These are phyloP conservation scores for Limnomonas spitsbergensis DNA, from an alignment of 139 green algal genomes.

Conservation along the genomic window DNA sequence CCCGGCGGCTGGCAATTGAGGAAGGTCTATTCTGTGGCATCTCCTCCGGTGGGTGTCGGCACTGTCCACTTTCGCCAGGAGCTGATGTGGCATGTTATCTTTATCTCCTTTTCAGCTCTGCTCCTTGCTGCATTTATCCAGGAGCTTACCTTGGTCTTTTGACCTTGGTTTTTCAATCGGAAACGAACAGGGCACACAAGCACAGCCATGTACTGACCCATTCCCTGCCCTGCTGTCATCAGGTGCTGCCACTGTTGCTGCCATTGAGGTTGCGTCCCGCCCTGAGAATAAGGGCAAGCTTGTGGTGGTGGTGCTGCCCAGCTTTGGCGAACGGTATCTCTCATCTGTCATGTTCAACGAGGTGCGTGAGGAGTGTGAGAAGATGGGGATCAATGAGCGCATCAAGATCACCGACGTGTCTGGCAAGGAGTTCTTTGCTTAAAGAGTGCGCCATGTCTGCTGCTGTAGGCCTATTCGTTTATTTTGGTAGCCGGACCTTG, in stretches of 20 bases:
- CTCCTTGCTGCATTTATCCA: too few relatives aligned
- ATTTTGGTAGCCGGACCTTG: neutral
- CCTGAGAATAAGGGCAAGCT: conserved; percentile 75
- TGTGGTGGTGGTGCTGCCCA: conserved; percentile 65
- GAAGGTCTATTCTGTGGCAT: conserved; percentile 73
- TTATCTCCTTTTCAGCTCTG: too few relatives aligned
- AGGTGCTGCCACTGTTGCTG: conserved; percentile 67
- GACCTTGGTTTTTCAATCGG: too few relatives aligned
- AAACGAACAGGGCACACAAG: too few relatives aligned
- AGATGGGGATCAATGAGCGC: conserved; percentile 70
- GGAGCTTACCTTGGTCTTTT: too few relatives aligned
- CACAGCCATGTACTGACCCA: too few relatives aligned
- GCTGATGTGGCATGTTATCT: too few relatives aligned
- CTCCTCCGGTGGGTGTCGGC: conserved; percentile 58
- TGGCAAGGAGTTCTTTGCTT: conserved; percentile 65
- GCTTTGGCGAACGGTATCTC: conserved; percentile 69
- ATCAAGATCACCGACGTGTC: conserved; percentile 61
- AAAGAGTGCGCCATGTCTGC: neutral
- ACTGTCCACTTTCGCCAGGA: too few relatives aligned
- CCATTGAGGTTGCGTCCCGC: conserved; percentile 43
- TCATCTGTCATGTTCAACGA: conserved; percentile 60
- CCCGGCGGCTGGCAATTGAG: conserved; percentile 76
- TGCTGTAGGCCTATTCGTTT: neutral
- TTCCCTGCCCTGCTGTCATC: conserved; percentile 93
- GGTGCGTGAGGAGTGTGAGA: conserved; percentile 52